Base-by-base conservation (phyloP, 106 monocot species). In the Chionographis japonica region DNA sequence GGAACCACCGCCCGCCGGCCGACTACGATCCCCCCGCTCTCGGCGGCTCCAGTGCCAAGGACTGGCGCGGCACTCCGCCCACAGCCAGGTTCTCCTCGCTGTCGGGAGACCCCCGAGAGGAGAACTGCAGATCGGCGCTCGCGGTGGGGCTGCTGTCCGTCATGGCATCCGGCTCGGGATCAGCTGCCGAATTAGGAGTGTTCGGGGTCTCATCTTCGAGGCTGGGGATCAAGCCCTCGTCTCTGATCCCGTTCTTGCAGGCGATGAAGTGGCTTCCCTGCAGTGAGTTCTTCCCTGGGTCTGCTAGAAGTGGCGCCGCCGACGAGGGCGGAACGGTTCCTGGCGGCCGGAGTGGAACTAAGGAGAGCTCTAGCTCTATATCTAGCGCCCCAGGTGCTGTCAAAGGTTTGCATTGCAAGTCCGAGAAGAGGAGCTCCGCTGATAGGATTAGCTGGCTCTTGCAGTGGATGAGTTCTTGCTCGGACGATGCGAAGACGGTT, bases 251-350 rank as follows among this genome's bases (percentile, higher is more conserved):
- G 9, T 90, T 90, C 55, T 49, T 93, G 43, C 73, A 81, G 67
- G 58, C 72, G n/a, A 58, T 72, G 8, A 90, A 90, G 81, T 93
- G 98, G 98, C 61, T 99, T 8, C 98, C 98, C 4, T 99, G 98
- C 73, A 90, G 87, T 15, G 93, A 93, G 42, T 81, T 78, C 52
- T 37, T 85, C 74, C 78, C 80, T 1, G 80, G 82, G 5, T 72
- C 80, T 2, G 35, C 61, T 2, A 66, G 51, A 15, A 74, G 54
- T 10, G 74, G 42, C 11, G 57, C 60, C 18, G 72, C 49, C 12
- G 73, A 77, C 13, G 61, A 68, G 52, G 68, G 69, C 9, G 68
- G 67, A 2, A 46, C 5, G 46, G 46, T 10, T 46, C 46, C 46
- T 5, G 46, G 5, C 46, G 46, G 9, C 9, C 46, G 46, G 46